A percentile compares a stretch with the other conserved stretches of the same genome.
Evolutionary conservation across 106 monocot genomes (phyloP).

Genomic region (Platanthera guangdongensis): DNA sequence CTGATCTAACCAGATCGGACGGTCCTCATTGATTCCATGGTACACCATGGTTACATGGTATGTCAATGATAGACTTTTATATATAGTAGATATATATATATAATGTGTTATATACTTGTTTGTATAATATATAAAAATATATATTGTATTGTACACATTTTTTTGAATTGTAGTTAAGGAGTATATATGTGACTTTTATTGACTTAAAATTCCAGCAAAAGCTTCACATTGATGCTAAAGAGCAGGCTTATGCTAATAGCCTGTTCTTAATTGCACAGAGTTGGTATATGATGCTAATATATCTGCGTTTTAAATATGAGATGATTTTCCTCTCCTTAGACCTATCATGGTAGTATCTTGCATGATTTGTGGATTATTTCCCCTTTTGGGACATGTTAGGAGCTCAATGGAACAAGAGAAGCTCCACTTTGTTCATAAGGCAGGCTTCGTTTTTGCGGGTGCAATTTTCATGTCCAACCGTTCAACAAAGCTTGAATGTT

Average conservation of each 20-base stretch:
- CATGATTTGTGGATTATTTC: neutral
- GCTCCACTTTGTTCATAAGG: neutral
- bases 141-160: too few species aligned
- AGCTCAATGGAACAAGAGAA: conserved; percentile 6
- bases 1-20: too few species aligned
- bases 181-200: too few species aligned
- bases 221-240: neutral
- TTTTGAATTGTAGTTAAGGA: neutral
- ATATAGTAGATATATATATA: too few species aligned
- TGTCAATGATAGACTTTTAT: too few species aligned
- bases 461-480: conserved; percentile 75
- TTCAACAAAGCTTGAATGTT: conserved; percentile 45
- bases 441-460: conserved; percentile 16
- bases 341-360: too few species aligned
- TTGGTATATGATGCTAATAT: neutral
- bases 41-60: too few species aligned
- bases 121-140: too few species aligned
- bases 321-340: neutral
- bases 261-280: neutral
- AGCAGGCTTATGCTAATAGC: neutral
- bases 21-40: too few species aligned
- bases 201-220: neutral
- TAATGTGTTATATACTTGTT: too few species aligned
- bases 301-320: neutral
- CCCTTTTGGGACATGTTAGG: neutral